phyloP scores from a whole-genome alignment of 2,329 filamentous ascomycete species.

The Verticillium nubilum region DNA sequence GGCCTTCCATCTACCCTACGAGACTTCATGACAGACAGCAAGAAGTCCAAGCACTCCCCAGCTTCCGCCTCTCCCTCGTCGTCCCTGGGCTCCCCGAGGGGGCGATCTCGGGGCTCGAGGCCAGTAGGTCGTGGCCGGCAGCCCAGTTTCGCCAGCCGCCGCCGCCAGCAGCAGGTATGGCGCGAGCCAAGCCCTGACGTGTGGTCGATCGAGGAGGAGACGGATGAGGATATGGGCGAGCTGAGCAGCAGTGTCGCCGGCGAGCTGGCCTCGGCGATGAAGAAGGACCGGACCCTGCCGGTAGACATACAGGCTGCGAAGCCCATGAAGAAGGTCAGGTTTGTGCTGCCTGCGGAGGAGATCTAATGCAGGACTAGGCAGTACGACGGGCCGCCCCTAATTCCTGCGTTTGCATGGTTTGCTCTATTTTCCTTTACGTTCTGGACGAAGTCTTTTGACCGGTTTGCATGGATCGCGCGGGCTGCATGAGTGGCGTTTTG shows the following conservation, averaged over 20 bases:
- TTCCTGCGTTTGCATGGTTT: neutral
- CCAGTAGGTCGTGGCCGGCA: slow-evolving; percentile 22
- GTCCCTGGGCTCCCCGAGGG: slow-evolving; percentile 22
- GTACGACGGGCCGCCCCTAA: neutral
- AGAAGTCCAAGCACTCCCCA: slow-evolving; percentile 12
- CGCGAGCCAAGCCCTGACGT: slow-evolving; percentile 54
- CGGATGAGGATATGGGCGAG: slow-evolving; percentile 46
- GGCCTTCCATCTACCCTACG: slow-evolving; percentile 34
- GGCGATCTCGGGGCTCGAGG: slow-evolving; percentile 1
- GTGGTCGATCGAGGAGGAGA: slow-evolving; percentile 55
- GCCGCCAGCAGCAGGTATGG: slow-evolving; percentile 44
- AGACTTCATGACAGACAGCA: slow-evolving; percentile 33
- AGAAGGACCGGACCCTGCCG: slow-evolving; percentile 14
- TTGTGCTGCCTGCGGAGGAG: slow-evolving; percentile 42
- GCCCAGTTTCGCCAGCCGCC: slow-evolving; percentile 22
- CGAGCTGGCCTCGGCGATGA: slow-evolving; percentile 11
- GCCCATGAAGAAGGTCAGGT: slow-evolving; percentile 52
- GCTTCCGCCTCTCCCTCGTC: slow-evolving; percentile 20
- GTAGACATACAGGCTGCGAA: slow-evolving; percentile 39
- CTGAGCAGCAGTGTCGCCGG: slow-evolving; percentile 26
- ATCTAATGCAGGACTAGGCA: slow-evolving; percentile 3
- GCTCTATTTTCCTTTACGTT: neutral
- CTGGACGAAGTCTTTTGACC: no score
- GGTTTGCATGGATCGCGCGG: neutral
- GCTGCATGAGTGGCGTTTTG: neutral